These are phyloP conservation scores for Pichiaceae sp. DNA, from an alignment of 1,139 yeast genomes.

Conservation along the genomic window DNA sequence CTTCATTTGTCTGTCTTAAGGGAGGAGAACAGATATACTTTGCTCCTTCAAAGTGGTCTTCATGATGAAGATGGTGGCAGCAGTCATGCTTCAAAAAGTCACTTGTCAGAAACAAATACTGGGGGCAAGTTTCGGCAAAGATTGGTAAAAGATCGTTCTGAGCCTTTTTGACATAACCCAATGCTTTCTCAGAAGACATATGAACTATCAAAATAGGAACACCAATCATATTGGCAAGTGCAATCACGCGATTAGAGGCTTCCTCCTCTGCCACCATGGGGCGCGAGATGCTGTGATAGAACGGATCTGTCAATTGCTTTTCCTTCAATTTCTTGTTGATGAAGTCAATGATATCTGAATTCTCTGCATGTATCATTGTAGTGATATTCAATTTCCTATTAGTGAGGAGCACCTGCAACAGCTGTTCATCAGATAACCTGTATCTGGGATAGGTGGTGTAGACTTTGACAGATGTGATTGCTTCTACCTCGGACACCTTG, in stretches of 20 bases:
- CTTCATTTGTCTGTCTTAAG: constrained; percentile 28
- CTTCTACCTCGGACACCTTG: constrained; percentile 22
- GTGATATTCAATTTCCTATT: constrained; percentile 33
- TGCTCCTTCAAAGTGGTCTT: constrained; percentile 32
- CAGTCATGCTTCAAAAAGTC: constrained; percentile 24
- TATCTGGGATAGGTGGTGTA: constrained; percentile 38
- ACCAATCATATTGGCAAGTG: constrained; percentile 20
- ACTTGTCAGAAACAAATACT: constrained; percentile 34
- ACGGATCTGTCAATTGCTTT: constrained; percentile 31
- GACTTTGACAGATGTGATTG: constrained; percentile 37
- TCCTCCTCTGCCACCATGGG: constrained; percentile 40
- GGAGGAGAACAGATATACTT: constrained; percentile 44
- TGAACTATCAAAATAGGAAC: constrained; percentile 38
- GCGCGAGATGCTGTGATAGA: constrained; percentile 35
- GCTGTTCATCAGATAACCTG: constrained; percentile 31
- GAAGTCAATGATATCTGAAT: constrained; percentile 36
- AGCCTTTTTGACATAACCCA: constrained; percentile 32
- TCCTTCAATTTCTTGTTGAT: constrained; percentile 31
- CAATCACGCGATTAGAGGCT: constrained; percentile 39
- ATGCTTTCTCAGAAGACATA: constrained; percentile 36
- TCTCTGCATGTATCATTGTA: constrained; percentile 43
- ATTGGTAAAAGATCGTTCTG: constrained; percentile 32
- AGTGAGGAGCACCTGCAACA: constrained; percentile 30
- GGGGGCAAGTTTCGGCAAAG: constrained; percentile 43
- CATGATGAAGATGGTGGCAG: constrained; percentile 12